Base-by-base conservation (phyloP, 2,329 filamentous ascomycete species). In the Phoma sp. region DNA sequence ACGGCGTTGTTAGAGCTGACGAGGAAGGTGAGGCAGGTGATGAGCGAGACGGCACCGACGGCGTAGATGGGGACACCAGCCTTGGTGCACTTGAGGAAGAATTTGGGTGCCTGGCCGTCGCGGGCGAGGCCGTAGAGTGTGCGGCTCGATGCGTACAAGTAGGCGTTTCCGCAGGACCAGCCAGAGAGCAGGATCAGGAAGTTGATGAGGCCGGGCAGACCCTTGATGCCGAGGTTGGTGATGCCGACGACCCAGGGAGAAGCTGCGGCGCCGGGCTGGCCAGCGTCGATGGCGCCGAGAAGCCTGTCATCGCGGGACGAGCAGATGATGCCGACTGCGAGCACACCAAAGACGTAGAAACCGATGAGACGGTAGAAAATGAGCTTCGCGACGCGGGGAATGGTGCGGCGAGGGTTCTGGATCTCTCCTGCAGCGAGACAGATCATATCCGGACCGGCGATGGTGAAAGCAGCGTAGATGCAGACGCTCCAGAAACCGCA, bases 131-230 rank as follows among this genome's bases (percentile, higher is more conserved):
- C 78, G 65, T 83, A 83, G 4, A 85, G 72, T 4, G 79, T 81
- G 32, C 83, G 80, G 6, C 77, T 80, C 2, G 79, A 79, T 7
- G 81, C 76, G 67, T 82, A 84, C 17, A 83, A 68, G 72, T 83
- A 83, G 0, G 80, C 78, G 66, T 85, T 85, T 39, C 80, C 83
- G 11, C 82, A 81, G 0, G 80, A 83, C 75, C 81, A 82, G 2
- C 87, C 87, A 5, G 85, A 88, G 14, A 87, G 86, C 45, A 90
- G 77, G 62, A 90, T 84, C 17, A 84, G 85, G 28, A 81, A 87
- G 67, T 91, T 90, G 76, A 90, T 87, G 61, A 89, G 80, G 56
- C 83, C 84, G 62, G 87, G 84, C 2, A 91, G 80, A 1, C 80
- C 82, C 2, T 77, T 74, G 53, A 83, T 82, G 4, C 81, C 80